Percentiles rank a stretch among this genome's conserved stretches.
Conservation (phyloP, 768 basidiomycete species). For the Flagelloscypha sp. region DNA sequence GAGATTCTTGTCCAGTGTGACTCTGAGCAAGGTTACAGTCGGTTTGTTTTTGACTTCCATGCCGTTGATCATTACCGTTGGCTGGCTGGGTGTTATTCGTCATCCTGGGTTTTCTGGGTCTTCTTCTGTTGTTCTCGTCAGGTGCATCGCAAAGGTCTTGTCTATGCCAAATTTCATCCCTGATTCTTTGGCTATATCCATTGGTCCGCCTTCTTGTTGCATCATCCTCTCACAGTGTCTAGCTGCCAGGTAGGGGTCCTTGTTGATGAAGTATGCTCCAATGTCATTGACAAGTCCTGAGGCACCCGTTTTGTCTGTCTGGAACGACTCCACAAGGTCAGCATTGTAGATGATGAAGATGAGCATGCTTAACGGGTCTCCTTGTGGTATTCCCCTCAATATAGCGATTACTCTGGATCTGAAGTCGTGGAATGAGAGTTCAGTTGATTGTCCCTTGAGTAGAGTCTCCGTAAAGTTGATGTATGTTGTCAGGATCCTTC, state of each 20-base stretch:
- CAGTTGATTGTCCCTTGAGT: conserved; percentile 1
- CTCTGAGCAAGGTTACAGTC: conserved; percentile 24
- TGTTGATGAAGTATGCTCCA: too few relatives aligned
- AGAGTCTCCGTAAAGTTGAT: neutral
- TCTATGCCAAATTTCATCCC: too few relatives aligned
- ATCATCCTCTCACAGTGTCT: too few relatives aligned
- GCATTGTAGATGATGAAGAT: conserved; percentile 11
- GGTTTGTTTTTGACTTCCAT: too few relatives aligned
- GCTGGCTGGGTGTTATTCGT: too few relatives aligned
- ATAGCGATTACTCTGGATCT: conserved; percentile 1
- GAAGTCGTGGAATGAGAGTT: conserved; percentile 8
- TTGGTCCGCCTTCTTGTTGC: too few relatives aligned
- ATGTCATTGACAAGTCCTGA: conserved; percentile 5
- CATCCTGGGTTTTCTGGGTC: too few relatives aligned
- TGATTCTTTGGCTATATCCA: too few relatives aligned
- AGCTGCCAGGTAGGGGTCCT: too few relatives aligned
- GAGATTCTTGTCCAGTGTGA: conserved; percentile 15
- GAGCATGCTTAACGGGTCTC: conserved; percentile 8
- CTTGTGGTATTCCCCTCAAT: conserved; percentile 7
- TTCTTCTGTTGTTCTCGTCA: too few relatives aligned
- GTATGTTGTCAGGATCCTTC: conserved; percentile 1
- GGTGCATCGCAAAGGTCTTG: too few relatives aligned
- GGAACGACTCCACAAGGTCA: conserved; percentile 2
- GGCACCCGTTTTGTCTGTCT: neutral
- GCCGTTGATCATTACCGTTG: too few relatives aligned